Percentiles rank a stretch among this genome's conserved stretches.
Evolutionary conservation across 176 grass and related monocot species (phyloP).

Genomic region (Neostapfia colusana): DNA sequence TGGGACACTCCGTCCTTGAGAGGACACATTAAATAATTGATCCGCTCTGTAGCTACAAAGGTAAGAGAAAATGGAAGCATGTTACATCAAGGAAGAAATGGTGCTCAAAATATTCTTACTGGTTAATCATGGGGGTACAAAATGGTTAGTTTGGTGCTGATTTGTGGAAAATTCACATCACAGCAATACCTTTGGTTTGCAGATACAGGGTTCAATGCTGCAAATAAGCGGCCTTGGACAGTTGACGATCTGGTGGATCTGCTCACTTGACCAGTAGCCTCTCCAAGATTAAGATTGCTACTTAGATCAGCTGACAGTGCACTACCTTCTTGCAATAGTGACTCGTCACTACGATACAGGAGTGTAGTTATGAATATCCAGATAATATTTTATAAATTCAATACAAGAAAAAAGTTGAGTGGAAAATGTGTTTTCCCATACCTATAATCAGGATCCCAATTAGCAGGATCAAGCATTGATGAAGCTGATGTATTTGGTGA

Average conservation of each 20-base stretch:
- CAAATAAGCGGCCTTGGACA: conserved; percentile 57
- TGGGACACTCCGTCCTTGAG: conserved; percentile 38
- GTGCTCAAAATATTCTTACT: conserved; percentile 7
- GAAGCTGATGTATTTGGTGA: conserved; percentile 60
- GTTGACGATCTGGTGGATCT: conserved; percentile 43
- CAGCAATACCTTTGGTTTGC: conserved; percentile 67
- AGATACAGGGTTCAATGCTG: conserved; percentile 50
- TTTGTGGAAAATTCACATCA: background rate
- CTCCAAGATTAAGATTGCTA: conserved; percentile 47
- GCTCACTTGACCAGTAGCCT: conserved; percentile 36
- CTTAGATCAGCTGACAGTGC: conserved; percentile 64
- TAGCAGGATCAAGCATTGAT: conserved; percentile 62
- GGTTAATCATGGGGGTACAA: background rate
- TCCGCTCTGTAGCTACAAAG: conserved; percentile 51
- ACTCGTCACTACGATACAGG: conserved; percentile 74
- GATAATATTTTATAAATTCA: conserved; percentile 18
- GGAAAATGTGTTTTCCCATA: conserved; percentile 45
- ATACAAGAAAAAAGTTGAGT: conserved; percentile 28
- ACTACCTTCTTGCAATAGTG: conserved; percentile 84
- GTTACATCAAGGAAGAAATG: conserved; percentile 11
- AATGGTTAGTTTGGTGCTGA: background rate
- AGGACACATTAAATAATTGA: conserved; percentile 31
- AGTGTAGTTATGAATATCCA: conserved; percentile 12
- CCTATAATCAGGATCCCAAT: conserved; percentile 99
- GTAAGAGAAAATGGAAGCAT: background rate